phyloP scores from a whole-genome alignment of 2,329 filamentous ascomycete species.

The Xylaria sp. region DNA sequence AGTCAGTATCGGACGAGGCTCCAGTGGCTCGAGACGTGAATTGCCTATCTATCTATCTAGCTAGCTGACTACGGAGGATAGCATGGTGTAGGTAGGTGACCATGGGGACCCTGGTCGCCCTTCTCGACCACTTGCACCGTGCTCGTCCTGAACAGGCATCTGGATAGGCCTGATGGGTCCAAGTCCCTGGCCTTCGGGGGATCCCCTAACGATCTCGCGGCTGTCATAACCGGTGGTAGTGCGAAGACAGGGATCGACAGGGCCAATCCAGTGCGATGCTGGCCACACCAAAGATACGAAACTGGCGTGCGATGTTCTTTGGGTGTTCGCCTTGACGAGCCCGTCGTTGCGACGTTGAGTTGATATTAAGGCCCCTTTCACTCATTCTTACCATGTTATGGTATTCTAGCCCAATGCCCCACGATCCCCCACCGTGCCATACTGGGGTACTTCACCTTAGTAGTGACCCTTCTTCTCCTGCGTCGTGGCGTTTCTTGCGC shows the following conservation, averaged over 20 bases:
- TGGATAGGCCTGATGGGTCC: constrained; percentile 20
- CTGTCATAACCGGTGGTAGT: constrained; percentile 28
- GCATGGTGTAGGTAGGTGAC: constrained; percentile 2
- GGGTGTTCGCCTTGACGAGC: neutral
- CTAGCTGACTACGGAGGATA: constrained; percentile 3
- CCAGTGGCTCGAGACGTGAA: constrained; percentile 26
- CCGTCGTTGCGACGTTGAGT: constrained; percentile 20
- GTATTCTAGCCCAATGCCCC: constrained; percentile 13
- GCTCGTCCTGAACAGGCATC: constrained; percentile 36
- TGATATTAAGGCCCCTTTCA: constrained; percentile 12
- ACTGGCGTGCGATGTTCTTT: constrained; percentile 13
- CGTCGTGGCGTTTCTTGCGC: constrained; percentile 30
- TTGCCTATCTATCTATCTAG: constrained; percentile 14
- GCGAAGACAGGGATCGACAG: neutral
- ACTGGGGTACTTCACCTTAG: constrained; percentile 11
- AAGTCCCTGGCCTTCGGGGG: constrained; percentile 7
- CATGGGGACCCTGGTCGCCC: constrained; percentile 18
- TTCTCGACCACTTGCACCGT: neutral
- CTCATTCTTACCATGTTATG: neutral
- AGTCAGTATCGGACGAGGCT: constrained; percentile 14
- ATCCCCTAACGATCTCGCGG: constrained; percentile 23
- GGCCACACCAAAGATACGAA: constrained; percentile 15
- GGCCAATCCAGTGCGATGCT: constrained; percentile 6
- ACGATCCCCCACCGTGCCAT: constrained; percentile 21
- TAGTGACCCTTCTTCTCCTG: constrained; percentile 18